phyloP scores from a whole-genome alignment of 1,139 yeast genomes.

The Komagataea norvegica region DNA sequence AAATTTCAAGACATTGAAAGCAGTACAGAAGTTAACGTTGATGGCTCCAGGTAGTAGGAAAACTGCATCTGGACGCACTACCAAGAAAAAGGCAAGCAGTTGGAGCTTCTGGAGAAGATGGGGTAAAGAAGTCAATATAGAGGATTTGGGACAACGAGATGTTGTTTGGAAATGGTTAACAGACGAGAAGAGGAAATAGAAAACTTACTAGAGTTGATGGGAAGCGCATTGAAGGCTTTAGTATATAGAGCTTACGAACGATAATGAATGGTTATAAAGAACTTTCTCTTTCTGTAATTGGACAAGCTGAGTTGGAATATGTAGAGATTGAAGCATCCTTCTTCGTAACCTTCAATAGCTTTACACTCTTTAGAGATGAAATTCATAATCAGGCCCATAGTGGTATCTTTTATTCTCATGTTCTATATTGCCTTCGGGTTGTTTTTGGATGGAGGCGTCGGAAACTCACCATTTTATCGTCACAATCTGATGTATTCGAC shows the following conservation, averaged over 20 bases:
- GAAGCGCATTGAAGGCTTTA: neutral
- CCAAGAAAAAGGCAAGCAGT: constrained; percentile 1
- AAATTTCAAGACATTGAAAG: constrained; percentile 37
- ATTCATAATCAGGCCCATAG: too few species aligned
- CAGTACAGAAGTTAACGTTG: constrained; percentile 43
- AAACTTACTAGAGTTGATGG: neutral
- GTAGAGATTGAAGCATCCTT: too few species aligned
- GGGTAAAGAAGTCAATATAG: constrained; percentile 6
- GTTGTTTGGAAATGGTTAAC: constrained; percentile 73
- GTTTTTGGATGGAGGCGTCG: too few species aligned
- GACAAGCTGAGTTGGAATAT: too few species aligned
- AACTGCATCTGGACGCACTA: neutral
- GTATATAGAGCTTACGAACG: constrained; percentile 25
- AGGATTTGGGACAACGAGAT: constrained; percentile 45
- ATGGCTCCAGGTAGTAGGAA: constrained; percentile 25
- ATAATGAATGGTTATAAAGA: constrained; percentile 18
- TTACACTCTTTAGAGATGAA: too few species aligned
- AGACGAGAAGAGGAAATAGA: constrained; percentile 44
- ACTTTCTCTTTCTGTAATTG: too few species aligned
- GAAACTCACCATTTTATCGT: too few species aligned
- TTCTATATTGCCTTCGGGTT: too few species aligned
- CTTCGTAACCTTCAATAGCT: too few species aligned
- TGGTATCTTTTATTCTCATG: too few species aligned
- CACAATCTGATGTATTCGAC: too few species aligned
- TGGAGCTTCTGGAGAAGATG: constrained; percentile 4